Conservation (phyloP, 1,284 basidiomycete genomes). For the Cryptococcus wingfieldii region DNA sequence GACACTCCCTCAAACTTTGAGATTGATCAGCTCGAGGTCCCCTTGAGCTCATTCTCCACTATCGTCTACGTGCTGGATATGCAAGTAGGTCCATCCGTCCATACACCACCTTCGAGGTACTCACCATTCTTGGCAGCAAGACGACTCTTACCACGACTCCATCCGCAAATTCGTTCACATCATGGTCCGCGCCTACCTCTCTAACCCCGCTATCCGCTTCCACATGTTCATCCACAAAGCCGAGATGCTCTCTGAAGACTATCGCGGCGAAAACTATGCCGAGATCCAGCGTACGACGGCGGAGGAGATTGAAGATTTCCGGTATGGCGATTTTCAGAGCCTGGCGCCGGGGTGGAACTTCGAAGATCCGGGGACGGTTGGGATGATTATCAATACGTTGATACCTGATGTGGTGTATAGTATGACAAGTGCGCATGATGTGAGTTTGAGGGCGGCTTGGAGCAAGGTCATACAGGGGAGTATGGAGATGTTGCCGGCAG, state of each 20-base stretch:
- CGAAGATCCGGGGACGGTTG: slow-evolving; percentile 31
- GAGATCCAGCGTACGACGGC: slow-evolving; percentile 80
- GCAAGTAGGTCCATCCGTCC: slow-evolving; percentile 57
- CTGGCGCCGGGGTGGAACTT: slow-evolving; percentile 27
- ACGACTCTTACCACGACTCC: slow-evolving; percentile 58
- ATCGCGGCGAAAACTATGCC: slow-evolving; percentile 82
- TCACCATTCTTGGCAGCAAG: slow-evolving; percentile 29
- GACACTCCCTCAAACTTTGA: slow-evolving; percentile 85
- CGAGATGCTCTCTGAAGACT: slow-evolving; percentile 86
- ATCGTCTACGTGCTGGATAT: slow-evolving; percentile 97
- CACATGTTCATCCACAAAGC: slow-evolving; percentile 97
- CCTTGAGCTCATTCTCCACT: slow-evolving; percentile 68
- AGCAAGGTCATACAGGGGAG: slow-evolving; percentile 53
- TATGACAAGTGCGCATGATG: slow-evolving; percentile 56
- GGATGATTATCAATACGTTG: slow-evolving; percentile 39
- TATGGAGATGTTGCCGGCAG: slow-evolving; percentile 50
- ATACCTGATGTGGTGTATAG: slow-evolving; percentile 50
- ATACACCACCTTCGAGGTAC: not conserved
- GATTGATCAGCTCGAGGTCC: slow-evolving; percentile 65
- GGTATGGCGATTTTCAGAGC: slow-evolving; percentile 36
- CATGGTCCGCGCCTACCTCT: slow-evolving; percentile 65
- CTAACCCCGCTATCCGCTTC: slow-evolving; percentile 73
- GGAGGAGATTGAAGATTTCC: slow-evolving; percentile 72
- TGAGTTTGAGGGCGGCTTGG: slow-evolving; percentile 54
- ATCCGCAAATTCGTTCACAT: slow-evolving; percentile 74